phyloP scores from a whole-genome alignment of 331 rosid species.

The Arachis monticola region DNA sequence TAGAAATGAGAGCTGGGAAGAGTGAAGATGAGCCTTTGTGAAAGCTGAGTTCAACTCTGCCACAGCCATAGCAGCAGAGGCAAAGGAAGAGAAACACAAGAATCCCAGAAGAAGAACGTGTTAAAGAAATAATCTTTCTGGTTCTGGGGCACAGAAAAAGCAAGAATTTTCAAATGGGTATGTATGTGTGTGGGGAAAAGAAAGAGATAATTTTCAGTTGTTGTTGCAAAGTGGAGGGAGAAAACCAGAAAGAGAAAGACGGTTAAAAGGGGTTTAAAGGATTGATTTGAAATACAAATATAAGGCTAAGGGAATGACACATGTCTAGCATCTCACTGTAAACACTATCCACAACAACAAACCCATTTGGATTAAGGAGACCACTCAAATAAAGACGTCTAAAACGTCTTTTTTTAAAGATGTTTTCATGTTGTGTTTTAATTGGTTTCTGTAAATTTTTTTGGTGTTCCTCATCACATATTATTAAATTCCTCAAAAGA shows the following conservation, averaged over 20 bases:
- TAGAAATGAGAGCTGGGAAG: slow-evolving; percentile 57
- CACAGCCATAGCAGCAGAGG: slow-evolving; percentile 73
- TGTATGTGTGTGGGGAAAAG: slow-evolving; percentile 4
- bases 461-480: no score
- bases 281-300: slow-evolving; percentile 51
- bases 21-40: slow-evolving; percentile 51
- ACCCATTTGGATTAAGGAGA: neutral
- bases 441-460: no score
- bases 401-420: no score
- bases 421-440: no score
- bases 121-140: neutral
- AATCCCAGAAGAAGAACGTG: slow-evolving; percentile 6
- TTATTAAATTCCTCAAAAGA: no score
- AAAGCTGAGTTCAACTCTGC: slow-evolving; percentile 62
- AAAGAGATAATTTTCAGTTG: slow-evolving; percentile 26
- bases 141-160: neutral
- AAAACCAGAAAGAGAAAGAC: neutral
- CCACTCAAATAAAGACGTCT: no score
- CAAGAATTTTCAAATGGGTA: slow-evolving; percentile 27
- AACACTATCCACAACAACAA: slow-evolving; percentile 35
- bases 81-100: neutral
- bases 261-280: slow-evolving; percentile 14
- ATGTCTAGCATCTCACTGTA: slow-evolving; percentile 43
- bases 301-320: slow-evolving; percentile 78
- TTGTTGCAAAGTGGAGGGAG: slow-evolving; percentile 32